Conservation (phyloP, 306 rosid species). For the Inga oerstediana region DNA sequence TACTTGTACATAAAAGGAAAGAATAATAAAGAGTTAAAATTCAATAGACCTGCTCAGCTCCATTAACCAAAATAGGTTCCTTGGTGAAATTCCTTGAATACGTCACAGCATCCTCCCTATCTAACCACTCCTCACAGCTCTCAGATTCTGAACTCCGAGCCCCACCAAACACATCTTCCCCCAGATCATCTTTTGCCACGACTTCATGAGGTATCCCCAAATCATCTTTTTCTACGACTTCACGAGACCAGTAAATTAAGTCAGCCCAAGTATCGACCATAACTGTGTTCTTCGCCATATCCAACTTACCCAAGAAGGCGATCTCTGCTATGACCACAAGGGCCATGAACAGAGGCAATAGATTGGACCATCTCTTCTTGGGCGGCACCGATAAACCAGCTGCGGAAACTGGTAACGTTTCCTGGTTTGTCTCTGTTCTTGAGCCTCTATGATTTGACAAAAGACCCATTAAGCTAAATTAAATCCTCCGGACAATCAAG, state of each 20-base stretch:
- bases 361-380: constrained; percentile 53
- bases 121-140: constrained; percentile 70
- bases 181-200: constrained; percentile 37
- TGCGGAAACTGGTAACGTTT: constrained; percentile 38
- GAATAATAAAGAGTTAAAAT: constrained; percentile 5
- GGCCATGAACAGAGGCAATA: constrained; percentile 56
- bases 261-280: constrained; percentile 61
- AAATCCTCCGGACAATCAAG: not conserved
- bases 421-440: constrained; percentile 46
- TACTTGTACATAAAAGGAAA: not conserved
- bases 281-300: constrained; percentile 56
- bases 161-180: constrained; percentile 13
- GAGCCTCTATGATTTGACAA: constrained; percentile 48
- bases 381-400: constrained; percentile 20
- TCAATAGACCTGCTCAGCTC: constrained; percentile 55
- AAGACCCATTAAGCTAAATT: constrained; percentile 40
- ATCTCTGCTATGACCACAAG: constrained; percentile 60
- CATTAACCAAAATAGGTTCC: constrained; percentile 52
- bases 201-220: constrained; percentile 31
- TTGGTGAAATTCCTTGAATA: constrained; percentile 56
- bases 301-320: constrained; percentile 61
- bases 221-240: constrained; percentile 37
- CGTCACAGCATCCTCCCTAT: constrained; percentile 54
- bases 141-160: constrained; percentile 45
- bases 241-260: constrained; percentile 47